Base-by-base conservation (phyloP, 208 protist genomes). In the Leishmania guyanensis region DNA sequence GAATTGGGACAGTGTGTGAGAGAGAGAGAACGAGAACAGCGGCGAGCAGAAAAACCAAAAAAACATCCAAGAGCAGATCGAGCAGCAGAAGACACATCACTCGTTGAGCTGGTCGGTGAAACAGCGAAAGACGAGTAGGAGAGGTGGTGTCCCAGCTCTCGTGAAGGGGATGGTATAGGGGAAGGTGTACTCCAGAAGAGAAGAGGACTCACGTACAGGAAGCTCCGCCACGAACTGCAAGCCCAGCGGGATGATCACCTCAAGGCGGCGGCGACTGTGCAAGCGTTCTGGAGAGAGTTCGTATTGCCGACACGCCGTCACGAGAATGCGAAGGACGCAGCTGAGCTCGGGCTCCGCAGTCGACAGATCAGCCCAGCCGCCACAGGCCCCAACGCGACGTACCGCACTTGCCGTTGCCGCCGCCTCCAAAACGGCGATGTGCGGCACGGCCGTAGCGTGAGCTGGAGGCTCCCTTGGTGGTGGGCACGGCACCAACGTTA, bases 71-170 rank as follows among this genome's bases (percentile, higher is more conserved):
- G n/a, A 76, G 72, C 72, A 76, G 72, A 62, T 16, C 22, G 33
- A 76, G 1, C 10, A 62, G 50, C n/a, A 76, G 72, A 26, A 39
- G 22, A 29, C 12, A 53, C 39, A 26, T 73, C 69, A 73, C 69
- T 33, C 69, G 69, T 54, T 12, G 10, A 51, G 51, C 39, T 73
- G 72, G 72, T 76, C 51, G 26, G 72, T 33, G n/a, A 22, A 46
- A 53, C 46, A 56, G 51, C 72, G 72, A n/a, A 76, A 76, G 72
- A 76, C 29, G 51, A 76, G 72, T 33, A 76, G 72, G 16, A 76
- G 51, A 56, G 72, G 72, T 43, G 72, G 51, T 9, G n/a, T 53
- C n/a, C 26, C 72, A 16, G 29, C 29, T 8, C 14, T 62, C n/a
- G 70, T 58, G n/a, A 46, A 62, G 14, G 72, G 53, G 6, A 76